Evolutionary conservation across 2,329 filamentous ascomycete species (phyloP), one percentile per base, ranked within the genome.

Genomic region (Zymoseptoria crescenta): DNA sequence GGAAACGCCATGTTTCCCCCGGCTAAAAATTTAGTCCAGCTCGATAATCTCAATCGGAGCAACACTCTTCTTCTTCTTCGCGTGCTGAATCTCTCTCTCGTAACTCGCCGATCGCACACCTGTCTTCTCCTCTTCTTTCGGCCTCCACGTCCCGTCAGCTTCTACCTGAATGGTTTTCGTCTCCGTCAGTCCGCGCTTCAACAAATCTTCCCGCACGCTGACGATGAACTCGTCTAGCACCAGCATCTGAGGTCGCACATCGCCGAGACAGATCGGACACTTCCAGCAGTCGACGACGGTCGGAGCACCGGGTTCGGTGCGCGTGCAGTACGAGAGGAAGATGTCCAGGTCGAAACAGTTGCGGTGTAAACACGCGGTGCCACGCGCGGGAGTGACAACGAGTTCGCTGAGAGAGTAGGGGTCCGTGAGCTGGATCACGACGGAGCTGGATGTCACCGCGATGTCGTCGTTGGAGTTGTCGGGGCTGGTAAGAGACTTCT

Each of bases 331-430:
- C 13, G 79, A 73, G 8, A 99, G 81, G 77, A 90, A 97, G 0
- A 83, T 92, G 20, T 88, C 82, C 7, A 96, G 83, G 71, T 97
- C 93, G 70, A 97, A 96, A 70, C 91, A 96, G 70, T 96, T 90
- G 41, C 87, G 77, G 70, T 99, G 93, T 24, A 77, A 77, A 72
- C 94, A 99, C 2, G 73, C 67, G 7, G 68, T 76, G 27, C 90
- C 86, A 28, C 92, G 86, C 1, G 87, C 89, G 0, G 94, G 93
- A 0, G 81, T 79, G 4, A 82, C 77, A 70, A 88, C 91, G 9
- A 94, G 74, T 7, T 64, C 68, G 41, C 70, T 72, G 49, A 70
- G 72, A 53, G 71, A 74, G 64, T 79, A 76, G 0, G 79, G 79
- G 56, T 81, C 80, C 60, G 75, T 72, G 10, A 81, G 68, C 6